Evolutionary conservation across 1,284 basidiomycete species (phyloP), one percentile per base, ranked within the genome.

Genomic region (Meripilus lineatus): DNA sequence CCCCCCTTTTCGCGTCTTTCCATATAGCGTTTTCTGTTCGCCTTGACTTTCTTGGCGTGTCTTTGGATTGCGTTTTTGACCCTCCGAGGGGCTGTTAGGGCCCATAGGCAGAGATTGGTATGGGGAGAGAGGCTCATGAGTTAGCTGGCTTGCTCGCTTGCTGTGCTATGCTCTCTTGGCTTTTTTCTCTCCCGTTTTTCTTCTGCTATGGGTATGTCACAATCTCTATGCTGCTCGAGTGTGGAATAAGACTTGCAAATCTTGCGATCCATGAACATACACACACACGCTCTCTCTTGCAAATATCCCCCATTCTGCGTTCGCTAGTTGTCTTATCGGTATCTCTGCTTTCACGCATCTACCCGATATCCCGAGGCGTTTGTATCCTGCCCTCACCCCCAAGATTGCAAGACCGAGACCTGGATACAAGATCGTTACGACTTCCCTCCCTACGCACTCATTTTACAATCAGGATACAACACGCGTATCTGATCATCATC

Each of bases 111-210:
- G 52, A 68, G 83, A 35, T 71, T 86, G 21, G 75, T 88, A 13
- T 88, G 84, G 84, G 84, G 84, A 34, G 81, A 84, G 55, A 72
- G 78, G 43, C 67, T 88, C 46, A 82, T 86, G 71, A 83, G 78
- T 30, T 87, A 65, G 56, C 14, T 13, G 34, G 34, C 36, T 3
- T 23, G 7, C 35, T 23, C 22, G 32, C 22, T 34, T 15, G 3
- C 35, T 37, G 20, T 32, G 21, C 37, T 26, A 30, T 15, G 3
- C 39, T 37, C 23, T 25, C 34, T n/a, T 32, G 6, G 14, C 15
- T 13, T 43, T 39, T 17, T 35, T 25, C 24, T 28, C 20, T 3
- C 40, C 38, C 26, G 6, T 24, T 4, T 34, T 38, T 33, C 26
- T 10, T 36, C 34, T 11, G 8, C 8, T 11, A 10, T 18, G 10